These are phyloP conservation scores for Apiospora malaysiana DNA, from an alignment of 2,329 filamentous ascomycete genomes.

Conservation along the genomic window DNA sequence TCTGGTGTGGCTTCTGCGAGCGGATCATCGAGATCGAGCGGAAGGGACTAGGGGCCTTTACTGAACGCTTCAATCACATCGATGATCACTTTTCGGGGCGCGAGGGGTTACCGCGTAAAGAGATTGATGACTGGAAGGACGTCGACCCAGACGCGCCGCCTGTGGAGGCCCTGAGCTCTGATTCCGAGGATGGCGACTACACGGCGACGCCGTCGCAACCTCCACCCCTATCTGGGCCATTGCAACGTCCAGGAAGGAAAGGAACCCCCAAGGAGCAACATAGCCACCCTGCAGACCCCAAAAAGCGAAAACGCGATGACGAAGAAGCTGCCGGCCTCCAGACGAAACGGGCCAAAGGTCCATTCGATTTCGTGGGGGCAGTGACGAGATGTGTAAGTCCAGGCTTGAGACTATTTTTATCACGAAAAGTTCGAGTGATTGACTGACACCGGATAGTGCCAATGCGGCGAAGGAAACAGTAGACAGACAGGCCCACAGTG, in stretches of 20 bases:
- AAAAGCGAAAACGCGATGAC: constrained; percentile 23
- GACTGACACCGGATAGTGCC: constrained; percentile 28
- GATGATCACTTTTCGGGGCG: constrained; percentile 71
- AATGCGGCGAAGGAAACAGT: constrained; percentile 30
- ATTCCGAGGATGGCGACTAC: constrained; percentile 29
- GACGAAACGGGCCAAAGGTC: constrained; percentile 15
- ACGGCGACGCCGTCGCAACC: constrained; percentile 1
- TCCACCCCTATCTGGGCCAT: background rate
- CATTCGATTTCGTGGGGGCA: background rate
- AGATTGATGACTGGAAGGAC: constrained; percentile 63
- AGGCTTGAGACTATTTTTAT: background rate
- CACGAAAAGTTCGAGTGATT: background rate
- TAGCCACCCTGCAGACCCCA: background rate
- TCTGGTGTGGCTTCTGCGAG: constrained; percentile 89
- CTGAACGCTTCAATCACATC: constrained; percentile 71
- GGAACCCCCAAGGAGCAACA: background rate
- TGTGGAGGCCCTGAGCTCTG: constrained; percentile 23
- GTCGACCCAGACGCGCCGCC: constrained; percentile 37
- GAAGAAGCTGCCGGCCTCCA: constrained; percentile 14
- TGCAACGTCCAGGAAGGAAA: background rate
- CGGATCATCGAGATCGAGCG: constrained; percentile 58
- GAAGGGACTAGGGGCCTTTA: constrained; percentile 61
- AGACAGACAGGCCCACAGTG: constrained; percentile 22
- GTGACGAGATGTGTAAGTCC: constrained; percentile 26
- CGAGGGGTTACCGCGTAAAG: constrained; percentile 40